Percentiles rank a stretch among this genome's conserved stretches.
Conservation (phyloP, 225 moss, liverwort and hornwort genomes). For the Takakia lepidozioides region DNA sequence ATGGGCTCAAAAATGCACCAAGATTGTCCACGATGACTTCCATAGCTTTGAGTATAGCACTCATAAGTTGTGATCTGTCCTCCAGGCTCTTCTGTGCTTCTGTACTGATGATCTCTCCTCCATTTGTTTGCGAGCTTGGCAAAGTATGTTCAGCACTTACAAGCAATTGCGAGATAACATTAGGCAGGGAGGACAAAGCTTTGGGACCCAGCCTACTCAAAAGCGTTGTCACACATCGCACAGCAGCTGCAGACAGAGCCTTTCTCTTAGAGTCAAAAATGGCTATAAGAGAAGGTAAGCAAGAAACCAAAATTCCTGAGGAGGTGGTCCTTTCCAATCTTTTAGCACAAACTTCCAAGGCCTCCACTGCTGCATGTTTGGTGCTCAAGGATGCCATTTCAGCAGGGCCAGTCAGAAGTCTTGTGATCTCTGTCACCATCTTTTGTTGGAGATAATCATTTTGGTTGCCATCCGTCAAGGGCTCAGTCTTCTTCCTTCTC, state of each 20-base stretch:
- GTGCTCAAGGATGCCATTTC: slow-evolving; percentile 43
- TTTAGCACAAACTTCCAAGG: slow-evolving; percentile 61
- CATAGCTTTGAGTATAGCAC: slow-evolving; percentile 58
- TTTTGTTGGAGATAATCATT: slow-evolving; percentile 44
- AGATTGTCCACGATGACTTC: slow-evolving; percentile 64
- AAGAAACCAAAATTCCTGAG: slow-evolving; percentile 41
- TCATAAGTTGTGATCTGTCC: slow-evolving; percentile 32
- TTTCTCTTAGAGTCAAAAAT: slow-evolving; percentile 36
- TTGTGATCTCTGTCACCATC: slow-evolving; percentile 49
- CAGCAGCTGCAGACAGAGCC: slow-evolving; percentile 42
- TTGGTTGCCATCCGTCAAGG: slow-evolving; percentile 35
- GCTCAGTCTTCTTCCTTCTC: slow-evolving; percentile 23
- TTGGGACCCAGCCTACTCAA: slow-evolving; percentile 66
- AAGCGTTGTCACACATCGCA: slow-evolving; percentile 56
- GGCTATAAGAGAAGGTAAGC: slow-evolving; percentile 45
- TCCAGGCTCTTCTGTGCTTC: too few relatives aligned
- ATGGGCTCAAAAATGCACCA: slow-evolving; percentile 82
- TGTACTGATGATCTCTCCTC: slow-evolving; percentile 3
- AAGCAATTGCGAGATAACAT: slow-evolving; percentile 48
- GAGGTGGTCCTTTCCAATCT: slow-evolving; percentile 39
- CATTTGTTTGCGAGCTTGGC: slow-evolving; percentile 4
- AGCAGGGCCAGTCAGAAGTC: slow-evolving; percentile 27
- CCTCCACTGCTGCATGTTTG: slow-evolving; percentile 69
- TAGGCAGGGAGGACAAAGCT: slow-evolving; percentile 65
- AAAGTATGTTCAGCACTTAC: slow-evolving; percentile 31